Base-by-base conservation (phyloP, 768 basidiomycete species). In the Suillus occidentalis region DNA sequence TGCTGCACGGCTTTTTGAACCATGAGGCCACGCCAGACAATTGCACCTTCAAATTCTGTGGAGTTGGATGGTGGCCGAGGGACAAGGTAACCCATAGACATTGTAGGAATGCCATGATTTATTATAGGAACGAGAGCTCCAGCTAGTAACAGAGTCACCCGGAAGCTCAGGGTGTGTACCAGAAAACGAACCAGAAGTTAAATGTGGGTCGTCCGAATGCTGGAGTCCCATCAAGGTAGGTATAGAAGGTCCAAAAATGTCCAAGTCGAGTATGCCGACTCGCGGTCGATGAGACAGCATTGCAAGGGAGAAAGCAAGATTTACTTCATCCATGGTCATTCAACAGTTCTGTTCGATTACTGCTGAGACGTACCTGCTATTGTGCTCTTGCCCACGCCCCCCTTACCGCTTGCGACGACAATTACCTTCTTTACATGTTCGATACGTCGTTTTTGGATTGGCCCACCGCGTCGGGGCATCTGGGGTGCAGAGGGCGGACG, bases 1-100 rank as follows among this genome's bases (percentile, higher is more conserved):
- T 98, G 96, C 74, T 98, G 96, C 0, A 96, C 94, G 31, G 96
- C 95, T 73, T 98, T 98, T 78, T 97, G 95, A 1, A 98, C 97
- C 97, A 98, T 99, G 25, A 97, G 84, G 3, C 97, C 97, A 31
- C 97, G 85, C 97, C 97, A 99, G 37, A 97, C 93, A 39, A 98
- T 84, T 0, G 95, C 89, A 0, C 88, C 87, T 72, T 96, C 94
- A 42, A 83, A 82, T 62, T 83, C 83, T 3, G 84, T 79, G 50
- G 80, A 79, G 36, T 80, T 79, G 8, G 83, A 81, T 39, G 79
- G 68, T 1, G 82, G 72, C 63, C 80, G 78, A 1, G 92, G 90
- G 16, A 99, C 84, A 14, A 99, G 85, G 74, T 95, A 99, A 3
- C 95, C 97, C 87, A 99, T 97, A 1, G 95, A 97, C 97, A 98